Evolutionary conservation across 306 rosid species (phyloP), one percentile per base, ranked within the genome.

Genomic region (Trichosanthes cucumerina): DNA sequence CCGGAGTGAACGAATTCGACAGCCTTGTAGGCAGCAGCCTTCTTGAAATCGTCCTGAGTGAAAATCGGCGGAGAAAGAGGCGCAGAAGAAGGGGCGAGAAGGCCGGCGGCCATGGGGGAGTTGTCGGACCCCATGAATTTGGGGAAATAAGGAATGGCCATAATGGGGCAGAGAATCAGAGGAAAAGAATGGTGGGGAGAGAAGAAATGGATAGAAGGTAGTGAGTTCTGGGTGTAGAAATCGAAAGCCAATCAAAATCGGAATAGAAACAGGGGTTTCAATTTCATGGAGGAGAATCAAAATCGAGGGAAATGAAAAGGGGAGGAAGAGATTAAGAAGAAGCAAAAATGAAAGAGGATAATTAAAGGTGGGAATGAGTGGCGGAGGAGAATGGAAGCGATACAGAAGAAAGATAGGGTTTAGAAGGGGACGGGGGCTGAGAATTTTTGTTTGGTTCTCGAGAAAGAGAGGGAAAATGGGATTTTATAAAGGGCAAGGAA

Each of bases 1-100:
- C 96, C 96, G 79, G 96, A 91, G 31, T 86, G 88, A 12, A 91
- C 92, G 74, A 81, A 88, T 28, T 93, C 98, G 6, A 91, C 96
- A 23, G 98, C 98, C 75, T 89, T 93, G 86, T 91, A 91, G 21
- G 98, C 98, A 0, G 98, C 98, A 38, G 90, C 88, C 79, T 88
- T 91, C 89, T 93, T 93, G 78, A 91, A 78, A 75, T 93, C 97
- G 36, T 94, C 96, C 23, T 92, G 98, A 80, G 92, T 80, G 23
- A 92, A 82, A 78, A 87, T 83, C 1, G 86, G 88, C 16, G 88
- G 79, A 0, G 82, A 52, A 0, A 58, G 64, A 2, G 87, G 73
- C 1, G 80, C 49, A 0, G 89, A 80, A 6, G 92, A 80, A 5
- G 91, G 80, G 0, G 76, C 31, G 21, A 84, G 69, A 24, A 93